A percentile compares a stretch with the other conserved stretches of the same genome.
Conservation (phyloP, 2,329 filamentous ascomycete species). For the Coniochaeta sp. region DNA sequence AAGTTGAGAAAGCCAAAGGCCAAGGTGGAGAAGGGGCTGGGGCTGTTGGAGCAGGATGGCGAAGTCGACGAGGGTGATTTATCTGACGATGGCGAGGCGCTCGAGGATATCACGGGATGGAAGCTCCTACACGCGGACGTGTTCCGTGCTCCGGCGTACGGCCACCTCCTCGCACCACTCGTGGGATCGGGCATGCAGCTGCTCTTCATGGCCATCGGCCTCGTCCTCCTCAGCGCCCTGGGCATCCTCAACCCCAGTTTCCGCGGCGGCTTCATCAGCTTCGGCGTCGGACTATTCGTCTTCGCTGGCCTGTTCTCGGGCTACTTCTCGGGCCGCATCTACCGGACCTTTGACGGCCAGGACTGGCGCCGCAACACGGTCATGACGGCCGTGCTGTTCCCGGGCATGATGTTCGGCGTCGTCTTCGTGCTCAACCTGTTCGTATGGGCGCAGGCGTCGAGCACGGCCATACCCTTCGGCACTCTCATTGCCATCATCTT, state of each 20-base stretch:
- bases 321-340: conserved; percentile 78
- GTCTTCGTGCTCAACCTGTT: conserved; percentile 80
- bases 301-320: conserved; percentile 79
- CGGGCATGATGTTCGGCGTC: conserved; percentile 66
- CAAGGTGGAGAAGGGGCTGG: conserved; percentile 42
- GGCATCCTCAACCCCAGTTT: conserved; percentile 80
- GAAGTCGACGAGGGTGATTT: conserved; percentile 45
- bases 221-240: conserved; percentile 65
- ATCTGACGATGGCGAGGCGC: conserved; percentile 53
- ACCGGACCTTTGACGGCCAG: conserved; percentile 73
- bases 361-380: conserved; percentile 71
- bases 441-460: conserved; percentile 84
- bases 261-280: conserved; percentile 82
- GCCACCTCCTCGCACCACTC: conserved; percentile 68
- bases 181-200: conserved; percentile 83
- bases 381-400: conserved; percentile 70
- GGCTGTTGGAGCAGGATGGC: conserved; percentile 53
- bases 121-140: conserved; percentile 85
- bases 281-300: conserved; percentile 74
- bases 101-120: conserved; percentile 82
- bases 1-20: conserved; percentile 39
- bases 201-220: conserved; percentile 69
- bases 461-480: conserved; percentile 77
- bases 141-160: conserved; percentile 65
- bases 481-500: conserved; percentile 65